Evolutionary conservation across 208 protist species (phyloP).

Genomic region (Leishmania gerbilli): DNA sequence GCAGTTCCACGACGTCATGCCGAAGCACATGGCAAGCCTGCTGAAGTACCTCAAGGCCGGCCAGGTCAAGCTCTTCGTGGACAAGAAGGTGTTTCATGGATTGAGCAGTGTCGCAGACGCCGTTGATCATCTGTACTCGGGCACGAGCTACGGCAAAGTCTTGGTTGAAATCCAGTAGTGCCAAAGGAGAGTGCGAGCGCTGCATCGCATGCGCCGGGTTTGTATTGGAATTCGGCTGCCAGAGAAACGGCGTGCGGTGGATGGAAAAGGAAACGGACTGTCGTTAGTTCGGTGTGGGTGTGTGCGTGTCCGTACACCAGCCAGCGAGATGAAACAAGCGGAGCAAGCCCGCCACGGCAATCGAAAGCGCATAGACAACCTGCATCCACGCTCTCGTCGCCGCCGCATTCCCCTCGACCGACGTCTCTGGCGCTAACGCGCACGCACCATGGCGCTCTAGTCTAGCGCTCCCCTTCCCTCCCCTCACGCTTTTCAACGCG

Average conservation of each 20-base stretch:
- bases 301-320: neutral
- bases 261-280: neutral
- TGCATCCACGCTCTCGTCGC: neutral
- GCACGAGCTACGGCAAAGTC: conserved; percentile 70
- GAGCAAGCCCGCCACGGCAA: neutral
- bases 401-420: neutral
- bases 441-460: neutral
- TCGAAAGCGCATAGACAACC: neutral
- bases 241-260: neutral
- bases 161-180: conserved; percentile 27
- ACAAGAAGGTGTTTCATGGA: conserved; percentile 57
- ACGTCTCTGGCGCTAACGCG: neutral
- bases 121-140: conserved; percentile 70
- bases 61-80: conserved; percentile 31
- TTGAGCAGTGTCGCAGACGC: conserved; percentile 62
- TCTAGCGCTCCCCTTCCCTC: neutral
- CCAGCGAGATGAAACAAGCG: neutral
- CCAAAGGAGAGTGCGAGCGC: neutral
- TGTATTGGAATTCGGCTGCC: neutral
- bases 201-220: neutral
- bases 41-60: conserved; percentile 28
- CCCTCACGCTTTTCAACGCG: neutral
- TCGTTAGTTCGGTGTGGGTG: neutral
- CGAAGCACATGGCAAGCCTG: conserved; percentile 36
- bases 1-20: conserved; percentile 22